Base-by-base conservation (phyloP, 371 early-diverging fungal genomes). In the Circinella umbellata region DNA sequence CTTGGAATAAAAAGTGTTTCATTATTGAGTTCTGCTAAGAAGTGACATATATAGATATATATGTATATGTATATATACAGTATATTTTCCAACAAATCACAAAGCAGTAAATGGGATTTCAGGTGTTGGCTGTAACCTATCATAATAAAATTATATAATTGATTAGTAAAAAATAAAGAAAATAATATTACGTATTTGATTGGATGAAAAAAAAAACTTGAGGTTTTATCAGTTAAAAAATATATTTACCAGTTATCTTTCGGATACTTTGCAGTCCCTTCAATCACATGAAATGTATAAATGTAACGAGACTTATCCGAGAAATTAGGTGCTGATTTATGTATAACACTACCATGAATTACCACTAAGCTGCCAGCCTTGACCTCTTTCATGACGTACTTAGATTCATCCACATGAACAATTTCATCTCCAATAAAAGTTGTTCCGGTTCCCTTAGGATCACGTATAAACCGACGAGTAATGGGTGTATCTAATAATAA, bases 271-370 rank as follows among this genome's bases (percentile, higher is more conserved):
- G 83, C 84, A 7, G 80, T 69, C 3, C 95, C 95, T 57, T 98
- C 98, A 71, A 97, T 92, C 47, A 90, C 83, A 73, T 98, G 98
- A 83, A 97, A 98, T 1, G 98, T 97, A 78, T 98, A 98, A 51
- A 95, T 94, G 76, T 87, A 94, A 9, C 98, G 89, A 17, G 92
- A 90, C 69, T 90, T 85, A 54, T 76, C 71, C n/a, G 95, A 94
- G 34, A 69, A 67, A 77, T 98, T 98, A 61, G 90, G 90, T 14
- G 86, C 88, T 0, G 94, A 94, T 72, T 92, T 90, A 76, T 96
- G 97, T 55, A 94, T 73, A 6, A 96, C 93, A 15, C 90, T 89
- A 6, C 98, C 98, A 70, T 98, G 96, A 61, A 98, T 94, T 48
- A 97, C 80, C 11, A 96, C 96, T 46, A 96, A 76, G 1, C 95